phyloP scores from a whole-genome alignment of 192 early-diverging fungal genomes.

The Entomortierella chlamydospora region DNA sequence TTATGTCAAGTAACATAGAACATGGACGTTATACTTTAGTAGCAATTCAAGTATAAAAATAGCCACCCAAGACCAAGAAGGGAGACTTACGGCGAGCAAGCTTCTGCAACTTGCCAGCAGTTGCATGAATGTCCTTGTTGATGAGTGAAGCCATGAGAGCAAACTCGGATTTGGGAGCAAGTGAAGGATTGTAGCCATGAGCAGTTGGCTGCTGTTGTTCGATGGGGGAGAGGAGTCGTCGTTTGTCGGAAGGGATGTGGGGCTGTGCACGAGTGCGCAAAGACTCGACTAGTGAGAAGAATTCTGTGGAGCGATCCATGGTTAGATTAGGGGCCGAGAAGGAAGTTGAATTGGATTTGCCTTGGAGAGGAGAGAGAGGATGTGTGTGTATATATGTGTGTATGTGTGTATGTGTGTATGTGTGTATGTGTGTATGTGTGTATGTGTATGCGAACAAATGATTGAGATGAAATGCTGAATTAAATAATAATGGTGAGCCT shows the following conservation, averaged over 20 bases:
- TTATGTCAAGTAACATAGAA: background rate
- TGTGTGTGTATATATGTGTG: too few species aligned
- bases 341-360: too few species aligned
- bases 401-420: background rate
- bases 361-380: too few species aligned
- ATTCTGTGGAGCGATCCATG: slow-evolving; percentile 87
- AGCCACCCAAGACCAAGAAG: background rate
- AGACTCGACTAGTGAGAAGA: slow-evolving; percentile 83
- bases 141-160: slow-evolving; percentile 84
- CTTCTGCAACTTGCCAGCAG: slow-evolving; percentile 85
- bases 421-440: background rate
- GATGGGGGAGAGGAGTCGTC: slow-evolving; percentile 54
- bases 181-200: background rate
- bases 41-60: background rate
- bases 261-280: slow-evolving; percentile 64
- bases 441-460: too few species aligned
- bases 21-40: background rate
- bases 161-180: slow-evolving; percentile 78
- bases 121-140: slow-evolving; percentile 88
- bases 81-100: slow-evolving; percentile 74
- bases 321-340: too few species aligned
- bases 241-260: slow-evolving; percentile 32
- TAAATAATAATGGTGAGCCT: too few species aligned
- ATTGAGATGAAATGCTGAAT: too few species aligned
- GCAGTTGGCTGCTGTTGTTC: slow-evolving; percentile 30